phyloP scores from a whole-genome alignment of 345 rosid species.

The Dipteronia sinensis region DNA sequence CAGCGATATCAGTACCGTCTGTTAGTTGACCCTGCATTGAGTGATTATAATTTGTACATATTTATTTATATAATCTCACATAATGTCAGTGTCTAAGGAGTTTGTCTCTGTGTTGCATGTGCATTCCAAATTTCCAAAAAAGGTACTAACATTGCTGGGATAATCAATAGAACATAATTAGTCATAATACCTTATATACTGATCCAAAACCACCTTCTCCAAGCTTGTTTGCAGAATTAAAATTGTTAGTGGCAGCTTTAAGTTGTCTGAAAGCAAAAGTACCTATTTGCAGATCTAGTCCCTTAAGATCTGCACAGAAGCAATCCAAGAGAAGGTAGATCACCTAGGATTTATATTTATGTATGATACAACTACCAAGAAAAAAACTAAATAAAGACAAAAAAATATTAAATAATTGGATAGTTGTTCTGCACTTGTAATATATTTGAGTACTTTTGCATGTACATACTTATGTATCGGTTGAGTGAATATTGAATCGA shows the following conservation, averaged over 20 bases:
- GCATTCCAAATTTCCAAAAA: neutral
- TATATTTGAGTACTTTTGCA: neutral
- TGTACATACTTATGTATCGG: neutral
- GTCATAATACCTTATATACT: constrained; percentile 15
- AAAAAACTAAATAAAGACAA: no score
- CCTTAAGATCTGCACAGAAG: constrained; percentile 16
- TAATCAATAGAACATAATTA: neutral
- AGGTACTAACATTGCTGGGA: neutral
- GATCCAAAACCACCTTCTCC: constrained; percentile 28
- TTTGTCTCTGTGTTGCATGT: neutral
- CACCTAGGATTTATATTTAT: neutral
- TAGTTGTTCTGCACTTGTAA: neutral
- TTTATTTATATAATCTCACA: no score
- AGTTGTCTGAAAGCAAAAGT: constrained; percentile 18
- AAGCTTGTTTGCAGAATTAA: constrained; percentile 12
- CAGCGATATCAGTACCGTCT: constrained; percentile 36
- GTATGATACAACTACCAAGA: neutral
- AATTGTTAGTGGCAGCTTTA: constrained; percentile 20
- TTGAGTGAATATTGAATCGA: neutral
- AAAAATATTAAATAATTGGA: no score
- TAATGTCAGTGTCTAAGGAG: no score
- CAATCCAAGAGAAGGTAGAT: neutral
- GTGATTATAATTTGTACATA: neutral
- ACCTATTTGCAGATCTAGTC: constrained; percentile 35
- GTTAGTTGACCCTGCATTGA: constrained; percentile 37